Percentiles rank a stretch among this genome's conserved stretches.
Evolutionary conservation across 1,139 yeast species (phyloP).

Genomic region (Insectozyma bohioensis): DNA sequence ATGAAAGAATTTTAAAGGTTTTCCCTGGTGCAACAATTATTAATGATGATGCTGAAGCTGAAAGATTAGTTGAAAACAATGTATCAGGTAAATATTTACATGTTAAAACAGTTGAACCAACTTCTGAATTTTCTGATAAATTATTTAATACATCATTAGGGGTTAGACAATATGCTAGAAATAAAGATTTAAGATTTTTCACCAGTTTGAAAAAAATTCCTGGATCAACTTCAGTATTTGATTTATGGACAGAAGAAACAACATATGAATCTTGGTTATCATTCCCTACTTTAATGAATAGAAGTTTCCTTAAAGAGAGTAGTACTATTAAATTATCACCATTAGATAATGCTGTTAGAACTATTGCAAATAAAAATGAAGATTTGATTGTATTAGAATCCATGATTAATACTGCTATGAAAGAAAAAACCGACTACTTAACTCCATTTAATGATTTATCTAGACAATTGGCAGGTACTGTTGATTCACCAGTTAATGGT

Average conservation of each 20-base stretch:
- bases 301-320: conserved; percentile 65
- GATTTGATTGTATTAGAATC: conserved; percentile 71
- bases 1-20: conserved; percentile 68
- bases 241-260: conserved; percentile 87
- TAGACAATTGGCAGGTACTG: conserved; percentile 81
- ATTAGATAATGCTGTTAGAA: conserved; percentile 74
- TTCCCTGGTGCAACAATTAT: conserved; percentile 84
- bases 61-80: conserved; percentile 43
- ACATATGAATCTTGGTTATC: conserved; percentile 73
- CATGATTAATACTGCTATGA: conserved; percentile 55
- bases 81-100: conserved; percentile 69
- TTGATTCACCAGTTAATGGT: conserved; percentile 91
- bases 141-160: conserved; percentile 53
- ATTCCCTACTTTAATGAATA: conserved; percentile 87
- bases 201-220: conserved; percentile 71
- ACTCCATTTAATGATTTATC: conserved; percentile 67
- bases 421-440: conserved; percentile 51
- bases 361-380: conserved; percentile 66
- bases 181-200: conserved; percentile 69
- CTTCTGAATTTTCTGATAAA: conserved; percentile 50
- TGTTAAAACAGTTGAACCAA: conserved; percentile 73
- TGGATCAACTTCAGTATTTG: conserved; percentile 70
- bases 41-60: conserved; percentile 64
- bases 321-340: conserved; percentile 74
- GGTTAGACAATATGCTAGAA: conserved; percentile 68